A percentile compares a stretch with the other conserved stretches of the same genome.
phyloP scores from a whole-genome alignment of 2,329 filamentous ascomycete species.

The Cryphonectria japonica region DNA sequence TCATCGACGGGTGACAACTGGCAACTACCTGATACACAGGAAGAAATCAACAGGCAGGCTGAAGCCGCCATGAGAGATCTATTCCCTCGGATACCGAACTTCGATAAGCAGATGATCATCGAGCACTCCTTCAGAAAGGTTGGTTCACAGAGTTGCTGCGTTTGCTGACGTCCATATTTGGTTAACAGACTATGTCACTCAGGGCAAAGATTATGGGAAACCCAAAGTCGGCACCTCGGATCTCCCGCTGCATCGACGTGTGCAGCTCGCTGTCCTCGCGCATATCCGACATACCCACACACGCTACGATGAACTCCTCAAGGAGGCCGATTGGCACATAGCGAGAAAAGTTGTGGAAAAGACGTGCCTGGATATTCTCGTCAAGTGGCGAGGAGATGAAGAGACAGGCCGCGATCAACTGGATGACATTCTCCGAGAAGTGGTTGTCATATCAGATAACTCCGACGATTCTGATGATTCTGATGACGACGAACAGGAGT shows the following conservation, averaged over 20 bases:
- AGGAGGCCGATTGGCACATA: conserved; percentile 61
- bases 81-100: conserved; percentile 68
- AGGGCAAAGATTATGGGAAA: conserved; percentile 57
- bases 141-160: conserved; percentile 34
- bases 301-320: conserved; percentile 64
- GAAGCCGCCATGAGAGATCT: conserved; percentile 65
- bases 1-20: conserved; percentile 34
- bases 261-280: conserved; percentile 67
- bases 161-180: conserved; percentile 17
- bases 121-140: conserved; percentile 67
- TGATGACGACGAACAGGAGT: conserved; percentile 43
- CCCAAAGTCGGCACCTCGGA: conserved; percentile 61
- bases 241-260: conserved; percentile 62
- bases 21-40: conserved; percentile 58
- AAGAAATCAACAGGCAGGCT: conserved; percentile 64
- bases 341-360: conserved; percentile 64
- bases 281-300: conserved; percentile 71
- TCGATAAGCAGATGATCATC: conserved; percentile 65
- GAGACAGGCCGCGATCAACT: conserved; percentile 70
- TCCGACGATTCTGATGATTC: conserved; percentile 39
- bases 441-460: conserved; percentile 64
- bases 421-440: conserved; percentile 68
- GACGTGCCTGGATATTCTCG: conserved; percentile 65
- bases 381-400: conserved; percentile 74
- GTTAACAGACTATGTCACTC: conserved; percentile 18